Evolutionary conservation across 176 grass and related monocot species (phyloP).

Genomic region (Microstegium vimineum): DNA sequence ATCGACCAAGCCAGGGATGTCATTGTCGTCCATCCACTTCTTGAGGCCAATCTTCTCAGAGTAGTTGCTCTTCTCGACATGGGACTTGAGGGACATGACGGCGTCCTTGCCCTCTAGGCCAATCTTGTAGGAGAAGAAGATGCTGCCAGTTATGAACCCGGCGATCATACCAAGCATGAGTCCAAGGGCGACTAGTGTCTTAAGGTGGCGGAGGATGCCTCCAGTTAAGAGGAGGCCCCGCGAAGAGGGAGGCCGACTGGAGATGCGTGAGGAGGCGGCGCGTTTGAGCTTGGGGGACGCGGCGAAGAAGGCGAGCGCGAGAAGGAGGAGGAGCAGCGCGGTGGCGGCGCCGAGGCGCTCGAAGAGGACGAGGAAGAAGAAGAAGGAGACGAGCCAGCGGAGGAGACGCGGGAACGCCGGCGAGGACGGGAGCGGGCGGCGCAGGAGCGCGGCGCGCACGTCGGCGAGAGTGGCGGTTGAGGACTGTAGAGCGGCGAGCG

Average conservation of each 20-base stretch:
- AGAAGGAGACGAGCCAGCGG: slow-evolving; percentile 79
- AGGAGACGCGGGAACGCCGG: slow-evolving; percentile 78
- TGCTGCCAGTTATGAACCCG: slow-evolving; percentile 55
- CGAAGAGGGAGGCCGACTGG: slow-evolving; percentile 14
- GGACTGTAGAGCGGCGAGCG: slow-evolving; percentile 54
- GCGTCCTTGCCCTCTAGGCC: slow-evolving; percentile 88
- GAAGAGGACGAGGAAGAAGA: slow-evolving; percentile 66
- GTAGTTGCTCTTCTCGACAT: slow-evolving; percentile 88
- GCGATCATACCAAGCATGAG: slow-evolving; percentile 77
- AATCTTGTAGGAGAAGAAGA: slow-evolving; percentile 98
- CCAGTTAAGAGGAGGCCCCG: slow-evolving; percentile 30
- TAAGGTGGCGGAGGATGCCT: slow-evolving; percentile 57
- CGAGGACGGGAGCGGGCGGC: slow-evolving; percentile 44
- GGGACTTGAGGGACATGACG: slow-evolving; percentile 80
- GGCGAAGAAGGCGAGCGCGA: slow-evolving; percentile 47
- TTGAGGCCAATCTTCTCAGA: slow-evolving; percentile 89
- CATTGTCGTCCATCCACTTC: slow-evolving; percentile 86
- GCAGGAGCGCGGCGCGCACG: slow-evolving; percentile 60
- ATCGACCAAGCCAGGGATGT: slow-evolving; percentile 70
- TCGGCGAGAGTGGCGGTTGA: slow-evolving; percentile 66
- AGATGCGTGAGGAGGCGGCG: slow-evolving; percentile 26
- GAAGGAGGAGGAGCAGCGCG: slow-evolving; percentile 32
- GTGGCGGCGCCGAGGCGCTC: slow-evolving; percentile 51
- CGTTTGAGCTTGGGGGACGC: slow-evolving; percentile 44
- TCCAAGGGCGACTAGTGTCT: slow-evolving; percentile 67